Base-by-base conservation (phyloP, 176 grass and related monocot species). In the Hordeum marinum region DNA sequence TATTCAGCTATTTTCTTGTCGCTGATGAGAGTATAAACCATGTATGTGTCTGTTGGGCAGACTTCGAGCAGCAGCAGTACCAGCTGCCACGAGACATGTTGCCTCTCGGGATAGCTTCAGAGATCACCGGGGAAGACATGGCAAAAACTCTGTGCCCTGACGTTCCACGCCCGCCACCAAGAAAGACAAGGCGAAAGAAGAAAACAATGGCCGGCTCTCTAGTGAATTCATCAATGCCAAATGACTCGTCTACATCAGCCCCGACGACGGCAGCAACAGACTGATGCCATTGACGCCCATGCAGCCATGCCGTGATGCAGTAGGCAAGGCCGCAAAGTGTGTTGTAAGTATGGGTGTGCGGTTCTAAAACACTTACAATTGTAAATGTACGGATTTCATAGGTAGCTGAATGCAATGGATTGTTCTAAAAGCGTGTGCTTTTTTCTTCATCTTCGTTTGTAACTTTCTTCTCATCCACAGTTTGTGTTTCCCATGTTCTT, bases 121-220 rank as follows among this genome's bases (percentile, higher is more conserved):
- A 87, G 13, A 54, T 71, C 59, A 63, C 39, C 46, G 57, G 25
- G 8, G 70, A 64, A 57, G 91, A 83, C 10, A 8, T 60, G 9
- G 15, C 12, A 1, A 18, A 9, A 77, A 62, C 41, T 15, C 57
- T 65, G 39, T 62, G 68, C 45, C 84, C 89, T 8, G 91, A 87
- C 63, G 60, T 91, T 52, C 85, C 94, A 23, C 91, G 89, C 79
- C 88, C 85, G 79, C 86, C 85, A 9, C 82, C 71, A 6, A 78
- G 74, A 67, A 93, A 65, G 59, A 35, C 27, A 2, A 63, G 45
- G 82, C 70, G 11, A 11, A 27, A 64, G 46, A 94, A 69, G 82
- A 89, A 89, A 41, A 41, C 85, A 0, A 84, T 63, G 79, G 26
- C 32, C 1, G 50, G 26, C 14, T 82, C 82, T 18, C 63, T 76